Evolutionary conservation across 306 rosid species (phyloP).

Genomic region (Rosa persica): DNA sequence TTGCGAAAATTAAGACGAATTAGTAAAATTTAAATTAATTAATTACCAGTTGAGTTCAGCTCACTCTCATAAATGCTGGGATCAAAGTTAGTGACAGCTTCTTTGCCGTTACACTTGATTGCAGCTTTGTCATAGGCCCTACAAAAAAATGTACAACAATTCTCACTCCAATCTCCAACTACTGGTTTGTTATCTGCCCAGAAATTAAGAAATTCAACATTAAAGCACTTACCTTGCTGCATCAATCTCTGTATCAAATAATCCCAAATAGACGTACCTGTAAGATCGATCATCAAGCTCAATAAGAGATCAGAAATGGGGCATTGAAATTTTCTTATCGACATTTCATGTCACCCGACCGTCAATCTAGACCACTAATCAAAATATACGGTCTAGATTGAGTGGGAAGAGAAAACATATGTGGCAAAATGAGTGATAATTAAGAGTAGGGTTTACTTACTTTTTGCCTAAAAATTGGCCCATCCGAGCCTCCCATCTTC

Average conservation of each 20-base stretch:
- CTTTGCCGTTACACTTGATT: conserved; percentile 94
- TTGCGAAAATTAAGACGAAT: not conserved
- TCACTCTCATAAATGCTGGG: conserved; percentile 85
- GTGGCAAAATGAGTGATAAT: not conserved
- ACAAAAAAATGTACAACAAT: conserved; percentile 7
- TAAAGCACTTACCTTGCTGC: conserved; percentile 71
- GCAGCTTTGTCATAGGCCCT: conserved; percentile 99
- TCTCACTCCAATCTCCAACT: not conserved
- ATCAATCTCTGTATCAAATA: conserved; percentile 92
- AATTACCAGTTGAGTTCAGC: conserved; percentile 67
- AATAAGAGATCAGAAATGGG: not conserved
- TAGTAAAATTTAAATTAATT: not conserved
- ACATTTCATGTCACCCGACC: not conserved
- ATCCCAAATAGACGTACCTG: conserved; percentile 93
- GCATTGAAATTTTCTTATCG: not conserved
- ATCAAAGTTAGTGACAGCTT: conserved; percentile 96
- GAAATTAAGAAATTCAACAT: not conserved
- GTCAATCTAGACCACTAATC: not conserved
- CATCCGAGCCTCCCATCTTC: conserved; percentile 99
- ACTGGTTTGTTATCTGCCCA: not conserved
- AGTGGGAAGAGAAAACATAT: not conserved
- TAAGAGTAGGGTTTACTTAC: conserved; percentile 32
- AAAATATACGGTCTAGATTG: not conserved
- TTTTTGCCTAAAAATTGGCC: conserved; percentile 98
- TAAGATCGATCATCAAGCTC: conserved; percentile 21